phyloP scores from a whole-genome alignment of 371 early-diverging fungal species.

The Saksenaea vasiformis region DNA sequence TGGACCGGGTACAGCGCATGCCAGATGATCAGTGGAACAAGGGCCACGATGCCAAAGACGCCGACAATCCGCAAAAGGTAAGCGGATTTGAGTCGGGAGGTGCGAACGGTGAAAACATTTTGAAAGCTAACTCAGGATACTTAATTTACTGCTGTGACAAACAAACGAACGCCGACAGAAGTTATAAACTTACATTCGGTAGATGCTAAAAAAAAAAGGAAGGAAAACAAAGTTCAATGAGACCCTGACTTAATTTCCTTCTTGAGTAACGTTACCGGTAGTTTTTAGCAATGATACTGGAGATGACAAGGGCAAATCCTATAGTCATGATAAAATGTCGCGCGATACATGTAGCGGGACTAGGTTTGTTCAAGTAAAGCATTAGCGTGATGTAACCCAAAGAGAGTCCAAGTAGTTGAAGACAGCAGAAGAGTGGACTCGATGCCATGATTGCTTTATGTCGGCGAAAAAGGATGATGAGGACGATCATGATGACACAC shows the following conservation, averaged over 20 bases:
- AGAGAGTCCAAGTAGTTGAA: slow-evolving; percentile 35
- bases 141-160: not conserved
- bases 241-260: not conserved
- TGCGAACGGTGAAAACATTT: slow-evolving; percentile 43
- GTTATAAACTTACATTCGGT: slow-evolving; percentile 33
- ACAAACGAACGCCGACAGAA: not conserved
- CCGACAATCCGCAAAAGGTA: slow-evolving; percentile 36
- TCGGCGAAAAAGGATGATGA: slow-evolving; percentile 28
- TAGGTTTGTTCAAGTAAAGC: slow-evolving; percentile 26
- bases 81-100: slow-evolving; percentile 33
- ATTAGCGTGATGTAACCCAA: slow-evolving; percentile 21
- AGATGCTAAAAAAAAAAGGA: slow-evolving; percentile 30
- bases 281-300: slow-evolving; percentile 48
- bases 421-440: slow-evolving; percentile 42
- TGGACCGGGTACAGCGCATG: slow-evolving; percentile 22
- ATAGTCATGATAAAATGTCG: slow-evolving; percentile 22
- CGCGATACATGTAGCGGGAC: slow-evolving; percentile 26
- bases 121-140: slow-evolving; percentile 28
- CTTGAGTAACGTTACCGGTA: slow-evolving; percentile 28
- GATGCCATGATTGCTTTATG: slow-evolving; percentile 36
- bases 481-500: slow-evolving; percentile 21
- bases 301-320: slow-evolving; percentile 36
- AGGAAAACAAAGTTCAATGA: not conserved
- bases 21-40: slow-evolving; percentile 33
- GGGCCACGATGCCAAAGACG: slow-evolving; percentile 17